Base-by-base conservation (phyloP, 768 basidiomycete genomes). In the Baorangia bicolor region DNA sequence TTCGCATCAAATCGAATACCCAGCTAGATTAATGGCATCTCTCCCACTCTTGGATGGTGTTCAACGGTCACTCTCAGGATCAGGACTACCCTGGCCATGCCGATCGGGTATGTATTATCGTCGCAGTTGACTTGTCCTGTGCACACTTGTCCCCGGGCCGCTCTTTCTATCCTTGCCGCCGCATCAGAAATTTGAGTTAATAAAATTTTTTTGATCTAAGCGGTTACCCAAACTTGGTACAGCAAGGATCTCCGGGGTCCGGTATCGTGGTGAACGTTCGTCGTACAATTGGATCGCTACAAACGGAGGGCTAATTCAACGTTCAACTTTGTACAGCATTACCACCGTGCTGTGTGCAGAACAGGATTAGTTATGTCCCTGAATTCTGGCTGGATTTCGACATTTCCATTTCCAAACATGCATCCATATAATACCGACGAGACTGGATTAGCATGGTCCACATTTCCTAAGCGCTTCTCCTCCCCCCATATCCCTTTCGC, bases 291-390 rank as follows among this genome's bases (percentile, higher is more conserved):
- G 65, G 64, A 38, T 43, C 33, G 44, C 47, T 25, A 46, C 20
- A 21, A 31, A 34, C 14, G 28, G 47, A 49, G 18, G 25, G 7
- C 4, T 20, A 30, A 39, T 8, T 57, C 31, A 18, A 47, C 55
- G 35, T 8, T 57, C 31, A 18, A 47, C 55, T 45, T 48, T 63
- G 54, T 28, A 7, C 40, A 55, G 43, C 18, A 38, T 52, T 53
- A 21, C 51, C 54, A 60, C 27, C 50, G 20, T 62, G 63, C 56
- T 55, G 61, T 65, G 60, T 60, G 33, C 14, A n/a, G 40, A 49
- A 41, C 41, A 39, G 33, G 49, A 27, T n/a, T 49, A 20, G 35
- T 20, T 10, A 12, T 2, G 64, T 66, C 39, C 65, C 65, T 65
- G 65, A 53, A 54, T 57, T 4, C 33, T 55, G 33, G 33, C 51